Evolutionary conservation across 139 green algal genomes (phyloP).

Genomic region (Coccomyxa sp.): DNA sequence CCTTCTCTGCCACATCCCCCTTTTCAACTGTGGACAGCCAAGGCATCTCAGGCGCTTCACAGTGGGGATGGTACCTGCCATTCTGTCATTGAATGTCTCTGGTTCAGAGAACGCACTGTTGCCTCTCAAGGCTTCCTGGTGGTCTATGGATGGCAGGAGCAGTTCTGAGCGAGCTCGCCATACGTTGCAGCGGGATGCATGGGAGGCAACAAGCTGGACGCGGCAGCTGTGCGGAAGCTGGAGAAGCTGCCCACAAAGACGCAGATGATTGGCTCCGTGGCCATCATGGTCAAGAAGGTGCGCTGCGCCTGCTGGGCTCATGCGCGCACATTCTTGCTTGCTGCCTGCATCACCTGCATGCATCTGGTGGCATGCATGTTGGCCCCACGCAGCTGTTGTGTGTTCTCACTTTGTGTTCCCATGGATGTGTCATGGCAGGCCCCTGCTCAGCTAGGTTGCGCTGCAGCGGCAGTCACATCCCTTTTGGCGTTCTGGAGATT

Average conservation of each 20-base stretch:
- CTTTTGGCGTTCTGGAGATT: background rate
- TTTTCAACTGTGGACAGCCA: background rate
- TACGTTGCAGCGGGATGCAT: background rate
- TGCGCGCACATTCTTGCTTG: background rate
- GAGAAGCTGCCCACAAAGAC: slow-evolving; percentile 85
- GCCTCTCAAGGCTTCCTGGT: background rate
- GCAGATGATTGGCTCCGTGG: slow-evolving; percentile 79
- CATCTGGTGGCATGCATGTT: too few relatives aligned
- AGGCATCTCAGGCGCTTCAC: background rate
- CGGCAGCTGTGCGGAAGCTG: slow-evolving; percentile 62
- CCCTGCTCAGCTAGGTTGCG: background rate
- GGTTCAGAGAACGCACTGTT: background rate
- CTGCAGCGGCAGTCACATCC: background rate
- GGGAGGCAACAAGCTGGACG: slow-evolving; percentile 5
- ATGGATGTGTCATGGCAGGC: background rate
- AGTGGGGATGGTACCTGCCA: background rate
- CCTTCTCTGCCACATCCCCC: background rate
- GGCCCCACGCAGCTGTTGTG: background rate
- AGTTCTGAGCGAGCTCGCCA: background rate
- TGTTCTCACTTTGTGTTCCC: background rate
- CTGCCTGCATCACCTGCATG: background rate
- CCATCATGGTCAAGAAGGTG: slow-evolving; percentile 72
- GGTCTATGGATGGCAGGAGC: background rate
- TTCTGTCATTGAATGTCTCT: background rate
- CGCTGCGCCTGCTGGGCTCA: background rate